phyloP scores from a whole-genome alignment of 352 stramenopile species.

The Phytophthora tentaculata region DNA sequence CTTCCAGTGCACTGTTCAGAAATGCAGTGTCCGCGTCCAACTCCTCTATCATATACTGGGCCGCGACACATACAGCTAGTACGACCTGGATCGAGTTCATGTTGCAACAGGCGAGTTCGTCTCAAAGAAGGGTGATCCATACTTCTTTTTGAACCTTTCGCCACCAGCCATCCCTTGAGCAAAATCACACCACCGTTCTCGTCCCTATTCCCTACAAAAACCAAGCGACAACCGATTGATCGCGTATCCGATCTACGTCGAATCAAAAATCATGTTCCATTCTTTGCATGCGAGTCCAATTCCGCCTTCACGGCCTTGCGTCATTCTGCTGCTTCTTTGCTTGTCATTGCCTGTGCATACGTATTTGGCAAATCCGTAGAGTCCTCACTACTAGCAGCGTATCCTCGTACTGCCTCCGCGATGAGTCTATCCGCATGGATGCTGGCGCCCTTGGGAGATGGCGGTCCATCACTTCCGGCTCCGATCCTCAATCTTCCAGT shows the following conservation, averaged over 20 bases:
- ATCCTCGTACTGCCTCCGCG: background rate
- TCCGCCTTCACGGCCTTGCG: background rate
- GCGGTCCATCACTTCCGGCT: background rate
- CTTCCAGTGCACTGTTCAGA: background rate
- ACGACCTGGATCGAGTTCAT: background rate
- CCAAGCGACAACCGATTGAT: background rate
- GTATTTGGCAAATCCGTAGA: background rate
- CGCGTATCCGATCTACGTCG: background rate
- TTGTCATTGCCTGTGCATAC: background rate
- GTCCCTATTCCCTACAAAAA: background rate
- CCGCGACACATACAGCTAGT: background rate
- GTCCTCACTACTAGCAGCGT: background rate
- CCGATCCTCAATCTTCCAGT: background rate
- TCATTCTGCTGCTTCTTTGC: background rate
- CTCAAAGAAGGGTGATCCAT: background rate
- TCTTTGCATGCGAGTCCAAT: background rate
- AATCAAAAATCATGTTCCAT: background rate
- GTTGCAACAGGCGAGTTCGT: background rate
- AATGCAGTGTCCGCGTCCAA: background rate
- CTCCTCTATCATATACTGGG: background rate
- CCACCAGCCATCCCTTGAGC: background rate
- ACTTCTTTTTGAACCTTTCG: background rate
- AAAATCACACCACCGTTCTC: background rate
- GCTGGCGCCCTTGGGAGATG: background rate
- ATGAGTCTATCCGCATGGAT: background rate